Evolutionary conservation across 2,329 filamentous ascomycete species (phyloP).

Genomic region (Cercospora sp.): DNA sequence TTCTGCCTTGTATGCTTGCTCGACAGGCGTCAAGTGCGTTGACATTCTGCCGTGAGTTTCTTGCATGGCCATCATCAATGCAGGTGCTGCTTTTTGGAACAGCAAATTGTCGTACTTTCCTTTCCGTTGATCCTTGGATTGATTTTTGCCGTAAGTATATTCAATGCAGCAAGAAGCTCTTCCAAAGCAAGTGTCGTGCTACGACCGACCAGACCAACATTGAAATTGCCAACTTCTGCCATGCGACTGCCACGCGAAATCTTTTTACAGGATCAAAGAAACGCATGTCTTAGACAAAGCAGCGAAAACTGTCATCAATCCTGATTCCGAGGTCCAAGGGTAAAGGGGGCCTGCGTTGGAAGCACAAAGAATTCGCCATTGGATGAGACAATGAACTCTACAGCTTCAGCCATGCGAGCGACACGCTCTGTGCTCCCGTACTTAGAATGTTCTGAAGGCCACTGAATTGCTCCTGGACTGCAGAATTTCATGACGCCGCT

Average conservation of each 20-base stretch:
- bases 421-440: neutral
- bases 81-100: neutral
- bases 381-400: neutral
- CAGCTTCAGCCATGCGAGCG: neutral
- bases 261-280: constrained; percentile 4
- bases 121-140: neutral
- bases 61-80: neutral
- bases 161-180: neutral
- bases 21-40: neutral
- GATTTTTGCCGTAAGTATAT: neutral
- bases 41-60: neutral
- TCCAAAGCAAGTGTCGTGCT: neutral
- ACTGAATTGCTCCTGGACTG: neutral
- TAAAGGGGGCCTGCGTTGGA: neutral
- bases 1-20: neutral
- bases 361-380: constrained; percentile 8
- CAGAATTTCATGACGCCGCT: neutral
- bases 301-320: constrained; percentile 8
- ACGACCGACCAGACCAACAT: neutral
- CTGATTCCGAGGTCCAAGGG: neutral
- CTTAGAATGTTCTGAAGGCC: neutral
- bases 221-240: neutral
- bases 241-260: neutral
- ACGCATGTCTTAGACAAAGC: constrained; percentile 11
- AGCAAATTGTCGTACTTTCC: neutral